A percentile compares a stretch with the other conserved stretches of the same genome.
phyloP scores from a whole-genome alignment of 2,329 filamentous ascomycete species.

The Myriangium duriaei region DNA sequence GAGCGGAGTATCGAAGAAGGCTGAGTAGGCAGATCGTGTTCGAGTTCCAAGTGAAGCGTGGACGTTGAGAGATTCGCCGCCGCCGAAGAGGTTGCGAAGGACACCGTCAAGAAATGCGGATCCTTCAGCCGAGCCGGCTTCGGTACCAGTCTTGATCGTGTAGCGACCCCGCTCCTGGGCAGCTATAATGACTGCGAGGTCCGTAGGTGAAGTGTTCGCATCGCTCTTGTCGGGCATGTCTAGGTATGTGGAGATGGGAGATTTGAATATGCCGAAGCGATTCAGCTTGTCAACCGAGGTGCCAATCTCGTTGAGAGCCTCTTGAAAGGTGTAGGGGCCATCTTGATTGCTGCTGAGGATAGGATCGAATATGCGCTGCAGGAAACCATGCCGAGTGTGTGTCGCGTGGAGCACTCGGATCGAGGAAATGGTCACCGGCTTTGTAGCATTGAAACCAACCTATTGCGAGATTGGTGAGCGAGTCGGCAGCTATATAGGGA shows the following conservation, averaged over 20 bases:
- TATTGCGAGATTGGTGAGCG: too few species aligned
- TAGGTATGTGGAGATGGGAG: constrained; percentile 69
- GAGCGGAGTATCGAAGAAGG: constrained; percentile 70
- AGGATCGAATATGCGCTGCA: constrained; percentile 69
- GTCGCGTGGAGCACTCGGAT: constrained; percentile 71
- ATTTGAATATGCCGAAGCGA: constrained; percentile 77
- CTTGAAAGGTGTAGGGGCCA: constrained; percentile 62
- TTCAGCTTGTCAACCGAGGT: constrained; percentile 61
- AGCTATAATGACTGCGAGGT: constrained; percentile 68
- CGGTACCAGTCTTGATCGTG: constrained; percentile 85
- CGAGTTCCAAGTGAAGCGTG: constrained; percentile 83
- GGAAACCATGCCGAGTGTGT: constrained; percentile 72
- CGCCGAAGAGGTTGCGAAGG: constrained; percentile 86
- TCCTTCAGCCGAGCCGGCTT: constrained; percentile 85
- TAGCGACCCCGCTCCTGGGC: constrained; percentile 71
- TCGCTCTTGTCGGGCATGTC: constrained; percentile 60
- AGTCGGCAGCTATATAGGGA: constrained; percentile 9
- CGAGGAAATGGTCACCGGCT: constrained; percentile 78
- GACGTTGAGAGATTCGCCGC: constrained; percentile 76
- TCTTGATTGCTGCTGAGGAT: constrained; percentile 57
- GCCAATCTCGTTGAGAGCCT: constrained; percentile 62
- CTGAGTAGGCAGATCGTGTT: constrained; percentile 83
- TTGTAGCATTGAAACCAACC: constrained; percentile 70
- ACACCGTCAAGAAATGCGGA: constrained; percentile 82
- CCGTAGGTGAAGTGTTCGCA: constrained; percentile 57